Evolutionary conservation across 495 filamentous ascomycete genomes (phyloP).

Genomic region (Annulohypoxylon moriforme): DNA sequence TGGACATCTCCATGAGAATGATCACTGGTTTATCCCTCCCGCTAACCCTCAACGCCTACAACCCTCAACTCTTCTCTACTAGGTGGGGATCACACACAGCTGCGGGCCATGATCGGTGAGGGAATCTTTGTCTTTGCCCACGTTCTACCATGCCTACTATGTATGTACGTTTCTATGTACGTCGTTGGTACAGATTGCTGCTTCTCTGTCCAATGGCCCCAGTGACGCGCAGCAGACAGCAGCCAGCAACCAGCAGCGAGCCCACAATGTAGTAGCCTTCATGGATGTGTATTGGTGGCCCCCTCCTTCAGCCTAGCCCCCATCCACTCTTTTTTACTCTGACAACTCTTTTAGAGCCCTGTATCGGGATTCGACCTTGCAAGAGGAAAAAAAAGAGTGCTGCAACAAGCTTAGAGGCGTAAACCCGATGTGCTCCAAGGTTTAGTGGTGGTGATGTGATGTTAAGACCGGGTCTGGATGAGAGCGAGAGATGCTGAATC

Average conservation of each 20-base stretch:
- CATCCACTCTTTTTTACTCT: not conserved
- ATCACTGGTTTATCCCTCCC: constrained; percentile 16
- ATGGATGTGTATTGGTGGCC: not conserved
- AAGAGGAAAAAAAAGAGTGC: not conserved
- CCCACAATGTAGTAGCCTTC: constrained; percentile 13
- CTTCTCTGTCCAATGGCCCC: constrained; percentile 26
- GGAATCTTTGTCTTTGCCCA: constrained; percentile 27
- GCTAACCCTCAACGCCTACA: not conserved
- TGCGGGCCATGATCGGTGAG: constrained; percentile 34
- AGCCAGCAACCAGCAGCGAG: constrained; percentile 7
- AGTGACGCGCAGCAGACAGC: constrained; percentile 38
- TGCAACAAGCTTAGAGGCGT: not conserved
- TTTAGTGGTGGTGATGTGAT: not conserved
- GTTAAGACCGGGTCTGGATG: constrained; percentile 7
- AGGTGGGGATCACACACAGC: constrained; percentile 30
- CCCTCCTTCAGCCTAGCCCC: not conserved
- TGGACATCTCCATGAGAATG: constrained; percentile 22
- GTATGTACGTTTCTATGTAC: constrained; percentile 13
- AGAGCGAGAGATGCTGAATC: constrained; percentile 10
- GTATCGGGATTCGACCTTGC: not conserved
- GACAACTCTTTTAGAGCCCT: not conserved
- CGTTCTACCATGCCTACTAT: constrained; percentile 3
- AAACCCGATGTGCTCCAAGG: not conserved
- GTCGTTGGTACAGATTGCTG: constrained; percentile 28
- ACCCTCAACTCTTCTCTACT: constrained; percentile 17